Conservation (phyloP, 2,329 filamentous ascomycete genomes). For the Cercospora beticola region DNA sequence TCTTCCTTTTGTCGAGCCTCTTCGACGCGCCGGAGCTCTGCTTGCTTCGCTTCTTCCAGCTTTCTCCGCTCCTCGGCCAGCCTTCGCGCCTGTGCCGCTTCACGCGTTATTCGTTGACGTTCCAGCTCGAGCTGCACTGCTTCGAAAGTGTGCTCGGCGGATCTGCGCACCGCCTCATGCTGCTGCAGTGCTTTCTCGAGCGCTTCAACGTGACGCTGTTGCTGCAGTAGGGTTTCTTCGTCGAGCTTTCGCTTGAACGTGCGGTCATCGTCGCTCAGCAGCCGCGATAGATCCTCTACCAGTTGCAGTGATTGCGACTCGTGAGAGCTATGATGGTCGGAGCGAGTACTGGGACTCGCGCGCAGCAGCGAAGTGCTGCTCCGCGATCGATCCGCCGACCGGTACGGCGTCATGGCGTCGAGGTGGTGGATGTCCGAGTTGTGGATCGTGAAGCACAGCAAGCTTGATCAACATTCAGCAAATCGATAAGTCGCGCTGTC, state of each 20-base stretch:
- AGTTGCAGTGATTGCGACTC: constrained; percentile 9
- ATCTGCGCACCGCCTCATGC: constrained; percentile 22
- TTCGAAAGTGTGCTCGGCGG: constrained; percentile 21
- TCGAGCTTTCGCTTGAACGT: constrained; percentile 23
- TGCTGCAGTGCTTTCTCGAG: constrained; percentile 23
- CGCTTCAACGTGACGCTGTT: constrained; percentile 24
- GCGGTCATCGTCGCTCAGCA: constrained; percentile 21
- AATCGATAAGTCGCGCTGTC: background rate
- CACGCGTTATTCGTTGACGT: constrained; percentile 16
- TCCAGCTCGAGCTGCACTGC: constrained; percentile 20
- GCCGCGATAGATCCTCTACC: constrained; percentile 21
- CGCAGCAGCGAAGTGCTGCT: constrained; percentile 19
- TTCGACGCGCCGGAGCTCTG: constrained; percentile 7
- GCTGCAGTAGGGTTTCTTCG: constrained; percentile 20
- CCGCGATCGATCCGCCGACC: constrained; percentile 14
- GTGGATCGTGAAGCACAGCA: background rate
- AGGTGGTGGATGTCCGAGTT: background rate
- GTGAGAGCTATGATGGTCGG: constrained; percentile 10
- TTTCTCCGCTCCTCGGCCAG: constrained; percentile 19
- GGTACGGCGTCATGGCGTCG: constrained; percentile 21
- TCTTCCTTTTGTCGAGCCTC: constrained; percentile 18
- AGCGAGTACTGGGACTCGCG: constrained; percentile 11
- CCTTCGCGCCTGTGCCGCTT: constrained; percentile 18
- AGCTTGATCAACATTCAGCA: background rate
- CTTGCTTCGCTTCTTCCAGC: constrained; percentile 15